phyloP scores from a whole-genome alignment of 345 rosid genomes.

The Mercurialis annua region DNA sequence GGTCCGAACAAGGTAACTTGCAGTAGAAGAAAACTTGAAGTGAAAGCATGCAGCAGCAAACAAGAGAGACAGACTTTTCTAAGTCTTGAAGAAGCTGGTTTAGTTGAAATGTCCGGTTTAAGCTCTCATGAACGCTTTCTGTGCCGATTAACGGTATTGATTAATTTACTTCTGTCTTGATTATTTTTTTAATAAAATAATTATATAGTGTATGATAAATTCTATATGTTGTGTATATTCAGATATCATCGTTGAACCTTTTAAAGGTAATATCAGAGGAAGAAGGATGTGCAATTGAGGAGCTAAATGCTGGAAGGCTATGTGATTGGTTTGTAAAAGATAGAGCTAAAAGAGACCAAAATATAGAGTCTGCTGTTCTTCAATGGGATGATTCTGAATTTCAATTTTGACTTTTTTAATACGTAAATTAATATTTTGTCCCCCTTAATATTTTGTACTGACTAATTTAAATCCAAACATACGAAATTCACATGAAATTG shows the following conservation, averaged over 20 bases:
- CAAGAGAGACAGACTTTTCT: constrained; percentile 48
- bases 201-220: not conserved
- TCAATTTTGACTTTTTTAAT: constrained; percentile 34
- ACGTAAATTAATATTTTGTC: too few species aligned
- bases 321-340: constrained; percentile 93
- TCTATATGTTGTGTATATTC: not conserved
- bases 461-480: too few species aligned
- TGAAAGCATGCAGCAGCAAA: constrained; percentile 38
- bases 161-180: not conserved
- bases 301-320: constrained; percentile 73
- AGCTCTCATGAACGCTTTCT: constrained; percentile 81
- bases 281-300: constrained; percentile 78
- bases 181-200: not conserved
- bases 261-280: constrained; percentile 75
- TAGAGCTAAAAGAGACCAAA: constrained; percentile 72
- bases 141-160: constrained; percentile 71
- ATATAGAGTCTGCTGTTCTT: constrained; percentile 63
- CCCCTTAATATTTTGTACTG: too few species aligned
- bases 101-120: constrained; percentile 75
- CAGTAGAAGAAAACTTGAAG: constrained; percentile 15
- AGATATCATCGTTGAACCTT: constrained; percentile 86
- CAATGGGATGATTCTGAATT: constrained; percentile 90
- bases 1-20: constrained; percentile 8
- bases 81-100: constrained; percentile 83
- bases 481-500: too few species aligned